Evolutionary conservation across 176 grass and related monocot genomes (phyloP).

Genomic region (Aegilops longissima): DNA sequence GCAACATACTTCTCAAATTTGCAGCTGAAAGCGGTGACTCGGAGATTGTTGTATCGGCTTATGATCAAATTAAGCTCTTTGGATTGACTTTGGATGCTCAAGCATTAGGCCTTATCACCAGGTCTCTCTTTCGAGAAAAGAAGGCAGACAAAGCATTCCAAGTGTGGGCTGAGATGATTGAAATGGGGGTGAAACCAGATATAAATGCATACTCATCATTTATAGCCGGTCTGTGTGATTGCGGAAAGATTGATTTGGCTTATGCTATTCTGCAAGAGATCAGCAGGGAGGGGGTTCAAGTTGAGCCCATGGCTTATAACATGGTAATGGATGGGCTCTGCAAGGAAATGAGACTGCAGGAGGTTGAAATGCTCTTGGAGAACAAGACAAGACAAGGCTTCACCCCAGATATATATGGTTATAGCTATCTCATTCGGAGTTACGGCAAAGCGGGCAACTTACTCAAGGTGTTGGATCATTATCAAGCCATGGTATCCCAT

Average conservation of each 20-base stretch:
- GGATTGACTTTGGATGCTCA: constrained; percentile 33
- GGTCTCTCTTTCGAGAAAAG: constrained; percentile 50
- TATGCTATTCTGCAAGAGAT: constrained; percentile 51
- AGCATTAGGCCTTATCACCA: constrained; percentile 50
- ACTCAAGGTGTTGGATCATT: constrained; percentile 57
- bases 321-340: constrained; percentile 70
- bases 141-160: constrained; percentile 45
- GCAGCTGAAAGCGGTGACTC: constrained; percentile 31
- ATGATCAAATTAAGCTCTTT: constrained; percentile 50
- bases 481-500: constrained; percentile 52
- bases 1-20: constrained; percentile 55
- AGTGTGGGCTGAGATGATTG: constrained; percentile 47
- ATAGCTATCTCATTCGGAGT: constrained; percentile 57
- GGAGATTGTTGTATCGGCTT: constrained; percentile 35
- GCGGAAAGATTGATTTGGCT: constrained; percentile 47
- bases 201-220: constrained; percentile 45
- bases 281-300: constrained; percentile 24
- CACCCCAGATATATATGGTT: constrained; percentile 46
- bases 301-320: constrained; percentile 60
- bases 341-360: constrained; percentile 62
- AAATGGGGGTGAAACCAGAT: constrained; percentile 57
- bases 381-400: constrained; percentile 41
- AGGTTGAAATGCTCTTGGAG: constrained; percentile 76
- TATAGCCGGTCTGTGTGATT: constrained; percentile 48
- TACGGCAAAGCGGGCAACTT: constrained; percentile 55